These are phyloP conservation scores for Globisporangium solare DNA, from an alignment of 352 stramenopile species.

Conservation along the genomic window DNA sequence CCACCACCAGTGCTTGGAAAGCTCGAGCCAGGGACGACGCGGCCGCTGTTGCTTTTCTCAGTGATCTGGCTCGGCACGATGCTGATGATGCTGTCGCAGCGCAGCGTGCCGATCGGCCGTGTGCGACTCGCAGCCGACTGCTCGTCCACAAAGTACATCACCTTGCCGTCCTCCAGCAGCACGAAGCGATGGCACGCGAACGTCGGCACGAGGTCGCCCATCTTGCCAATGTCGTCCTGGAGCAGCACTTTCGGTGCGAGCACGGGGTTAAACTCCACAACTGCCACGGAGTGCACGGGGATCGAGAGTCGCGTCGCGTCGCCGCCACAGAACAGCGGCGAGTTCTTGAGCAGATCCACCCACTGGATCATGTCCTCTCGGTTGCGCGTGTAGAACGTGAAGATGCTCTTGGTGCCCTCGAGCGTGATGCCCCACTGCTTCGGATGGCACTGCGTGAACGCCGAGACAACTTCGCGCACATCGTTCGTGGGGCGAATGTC, in stretches of 20 bases:
- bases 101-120: conserved; percentile 72
- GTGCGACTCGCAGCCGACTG: conserved; percentile 47
- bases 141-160: conserved; percentile 73
- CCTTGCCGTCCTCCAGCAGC: conserved; percentile 73
- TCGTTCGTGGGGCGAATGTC: conserved; percentile 84
- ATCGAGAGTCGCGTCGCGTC: conserved; percentile 62
- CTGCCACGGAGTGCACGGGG: conserved; percentile 70
- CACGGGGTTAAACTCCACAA: conserved; percentile 68
- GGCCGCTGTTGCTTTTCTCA: conserved; percentile 22
- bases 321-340: conserved; percentile 52
- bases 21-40: conserved; percentile 33
- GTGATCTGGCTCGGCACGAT: conserved; percentile 69
- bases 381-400: conserved; percentile 83
- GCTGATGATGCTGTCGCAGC: conserved; percentile 77
- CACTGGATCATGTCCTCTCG: conserved; percentile 78
- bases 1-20: background rate
- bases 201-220: conserved; percentile 67
- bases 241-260: conserved; percentile 69
- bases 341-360: conserved; percentile 87
- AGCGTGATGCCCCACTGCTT: conserved; percentile 86
- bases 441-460: conserved; percentile 78
- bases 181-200: conserved; percentile 69
- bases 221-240: conserved; percentile 65
- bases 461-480: conserved; percentile 64
- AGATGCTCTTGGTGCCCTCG: conserved; percentile 75